Evolutionary conservation across 1,139 yeast species (phyloP).

Genomic region (Candida sp.): DNA sequence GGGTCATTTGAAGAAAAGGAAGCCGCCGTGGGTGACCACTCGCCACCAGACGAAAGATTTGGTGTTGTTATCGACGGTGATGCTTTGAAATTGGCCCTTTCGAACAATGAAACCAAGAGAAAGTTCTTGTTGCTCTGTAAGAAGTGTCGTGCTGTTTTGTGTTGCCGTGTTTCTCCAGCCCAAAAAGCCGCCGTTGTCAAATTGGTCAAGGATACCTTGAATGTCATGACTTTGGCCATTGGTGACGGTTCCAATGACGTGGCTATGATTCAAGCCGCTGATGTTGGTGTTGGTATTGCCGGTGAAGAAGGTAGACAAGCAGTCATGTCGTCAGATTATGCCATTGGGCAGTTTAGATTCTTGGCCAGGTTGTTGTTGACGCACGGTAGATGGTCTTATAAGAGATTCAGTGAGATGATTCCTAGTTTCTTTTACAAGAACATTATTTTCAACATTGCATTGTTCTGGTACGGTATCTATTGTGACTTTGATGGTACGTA

Average conservation of each 20-base stretch:
- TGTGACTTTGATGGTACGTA: slow-evolving; percentile 91
- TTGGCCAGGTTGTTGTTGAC: slow-evolving; percentile 78
- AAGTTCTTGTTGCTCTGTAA: slow-evolving; percentile 88
- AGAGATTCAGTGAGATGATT: slow-evolving; percentile 90
- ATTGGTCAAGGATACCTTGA: slow-evolving; percentile 81
- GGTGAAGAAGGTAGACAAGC: slow-evolving; percentile 99
- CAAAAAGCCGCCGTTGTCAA: slow-evolving; percentile 97
- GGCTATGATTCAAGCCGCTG: slow-evolving; percentile 99
- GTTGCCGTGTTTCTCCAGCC: slow-evolving; percentile 97
- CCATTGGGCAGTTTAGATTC: slow-evolving; percentile 92
- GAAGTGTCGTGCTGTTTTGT: slow-evolving; percentile 91
- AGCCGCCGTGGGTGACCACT: slow-evolving; percentile 70
- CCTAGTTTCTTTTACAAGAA: slow-evolving; percentile 94
- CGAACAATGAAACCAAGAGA: slow-evolving; percentile 54
- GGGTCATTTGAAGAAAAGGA: slow-evolving; percentile 66
- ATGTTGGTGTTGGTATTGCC: slow-evolving; percentile 97
- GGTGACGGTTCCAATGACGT: slow-evolving; percentile 99
- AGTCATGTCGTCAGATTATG: slow-evolving; percentile 97
- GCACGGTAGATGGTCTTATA: slow-evolving; percentile 98
- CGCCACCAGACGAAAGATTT: slow-evolving; percentile 75
- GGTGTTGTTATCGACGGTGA: slow-evolving; percentile 96
- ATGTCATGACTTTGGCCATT: slow-evolving; percentile 83
- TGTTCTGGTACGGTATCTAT: slow-evolving; percentile 93
- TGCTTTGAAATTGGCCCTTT: slow-evolving; percentile 76
- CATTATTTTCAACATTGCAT: slow-evolving; percentile 83